A percentile compares a stretch with the other conserved stretches of the same genome.
Conservation (phyloP, 23 red algal species). For the Gracilaria vermiculophylla region DNA sequence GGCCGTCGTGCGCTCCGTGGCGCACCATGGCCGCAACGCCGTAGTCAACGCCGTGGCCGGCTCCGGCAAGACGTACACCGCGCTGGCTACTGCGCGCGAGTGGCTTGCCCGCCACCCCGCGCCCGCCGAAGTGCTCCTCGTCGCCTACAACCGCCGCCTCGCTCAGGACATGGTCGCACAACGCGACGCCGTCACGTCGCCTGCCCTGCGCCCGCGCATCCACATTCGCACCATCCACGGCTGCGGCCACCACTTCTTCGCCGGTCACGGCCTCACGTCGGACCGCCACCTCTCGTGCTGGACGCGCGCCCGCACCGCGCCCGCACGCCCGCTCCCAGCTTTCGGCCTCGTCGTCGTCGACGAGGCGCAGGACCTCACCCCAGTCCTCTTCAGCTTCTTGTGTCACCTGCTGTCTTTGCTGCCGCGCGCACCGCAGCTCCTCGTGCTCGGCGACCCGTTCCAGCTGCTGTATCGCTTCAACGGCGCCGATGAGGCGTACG, state of each 20-base stretch:
- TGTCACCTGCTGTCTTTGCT: background rate
- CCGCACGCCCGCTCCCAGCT: background rate
- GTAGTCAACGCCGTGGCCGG: constrained; percentile 17
- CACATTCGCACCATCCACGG: constrained; percentile 1
- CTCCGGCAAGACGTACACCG: background rate
- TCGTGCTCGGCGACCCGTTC: constrained; percentile 7
- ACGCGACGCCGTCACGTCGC: background rate
- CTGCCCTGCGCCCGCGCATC: background rate
- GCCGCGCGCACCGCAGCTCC: background rate
- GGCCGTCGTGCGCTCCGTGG: background rate
- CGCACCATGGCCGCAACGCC: background rate
- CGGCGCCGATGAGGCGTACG: constrained; percentile 6
- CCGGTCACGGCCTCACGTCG: background rate
- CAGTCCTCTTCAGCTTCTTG: background rate
- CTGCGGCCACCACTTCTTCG: background rate
- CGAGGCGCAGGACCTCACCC: constrained; percentile 18
- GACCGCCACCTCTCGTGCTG: background rate
- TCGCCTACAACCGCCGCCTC: constrained; percentile 7
- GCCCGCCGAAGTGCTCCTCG: background rate
- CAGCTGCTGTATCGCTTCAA: constrained; percentile 21
- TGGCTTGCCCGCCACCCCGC: background rate
- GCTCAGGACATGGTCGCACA: background rate
- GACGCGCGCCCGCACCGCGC: background rate
- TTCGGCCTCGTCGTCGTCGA: background rate
- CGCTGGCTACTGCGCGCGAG: background rate